Conservation (phyloP, 2,329 filamentous ascomycete species). For the Talaromyces sp. region DNA sequence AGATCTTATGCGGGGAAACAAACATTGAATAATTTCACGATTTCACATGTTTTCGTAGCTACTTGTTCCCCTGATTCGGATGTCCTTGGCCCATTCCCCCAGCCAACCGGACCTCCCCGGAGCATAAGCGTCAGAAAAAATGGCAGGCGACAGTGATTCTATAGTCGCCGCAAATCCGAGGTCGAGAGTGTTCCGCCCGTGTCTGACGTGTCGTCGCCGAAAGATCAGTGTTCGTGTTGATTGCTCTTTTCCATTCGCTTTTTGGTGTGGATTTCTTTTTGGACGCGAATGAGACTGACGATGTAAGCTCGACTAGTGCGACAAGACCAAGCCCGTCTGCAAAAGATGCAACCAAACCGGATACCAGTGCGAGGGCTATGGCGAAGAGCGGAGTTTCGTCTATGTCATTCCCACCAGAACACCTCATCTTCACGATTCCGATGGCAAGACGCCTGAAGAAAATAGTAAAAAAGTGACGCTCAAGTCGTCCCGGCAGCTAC, state of each 20-base stretch:
- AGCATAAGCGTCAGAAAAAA: neutral
- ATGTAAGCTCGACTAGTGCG: slow-evolving; percentile 2
- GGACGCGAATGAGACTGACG: neutral
- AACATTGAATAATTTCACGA: neutral
- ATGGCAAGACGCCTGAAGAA: neutral
- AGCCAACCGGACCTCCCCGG: neutral
- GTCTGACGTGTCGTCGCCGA: slow-evolving; percentile 10
- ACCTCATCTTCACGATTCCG: neutral
- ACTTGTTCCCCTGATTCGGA: neutral
- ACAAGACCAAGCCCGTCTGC: slow-evolving; percentile 10
- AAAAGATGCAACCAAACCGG: slow-evolving; percentile 11
- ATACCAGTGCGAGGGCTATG: slow-evolving; percentile 11
- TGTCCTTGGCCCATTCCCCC: neutral
- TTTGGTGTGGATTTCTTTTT: neutral
- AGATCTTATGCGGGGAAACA: neutral
- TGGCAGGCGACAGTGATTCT: neutral
- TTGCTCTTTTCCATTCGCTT: neutral
- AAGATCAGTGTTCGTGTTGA: slow-evolving; percentile 9
- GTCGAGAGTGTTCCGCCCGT: slow-evolving; percentile 9
- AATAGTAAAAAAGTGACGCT: slow-evolving; percentile 8
- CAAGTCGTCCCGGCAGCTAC: slow-evolving; percentile 8
- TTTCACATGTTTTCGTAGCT: neutral
- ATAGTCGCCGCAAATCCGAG: slow-evolving; percentile 1
- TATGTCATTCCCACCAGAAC: slow-evolving; percentile 9
- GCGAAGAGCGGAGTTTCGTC: slow-evolving; percentile 10